Evolutionary conservation across 106 monocot genomes (phyloP).

Genomic region (Dendrobium officinale): DNA sequence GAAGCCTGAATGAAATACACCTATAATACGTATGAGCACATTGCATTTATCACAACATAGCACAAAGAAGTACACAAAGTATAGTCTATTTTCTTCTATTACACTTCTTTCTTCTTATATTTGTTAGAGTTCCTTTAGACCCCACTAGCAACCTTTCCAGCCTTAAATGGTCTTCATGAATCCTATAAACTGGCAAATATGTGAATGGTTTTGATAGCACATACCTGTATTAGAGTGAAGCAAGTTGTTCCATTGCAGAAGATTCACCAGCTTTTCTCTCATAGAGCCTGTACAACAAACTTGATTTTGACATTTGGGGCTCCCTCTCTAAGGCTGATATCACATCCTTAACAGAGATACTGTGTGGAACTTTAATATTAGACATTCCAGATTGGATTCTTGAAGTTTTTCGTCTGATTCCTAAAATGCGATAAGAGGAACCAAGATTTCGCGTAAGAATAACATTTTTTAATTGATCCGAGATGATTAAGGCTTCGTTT

Average conservation of each 20-base stretch:
- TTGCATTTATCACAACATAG: too few species aligned
- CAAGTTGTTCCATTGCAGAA: slow-evolving; percentile 13
- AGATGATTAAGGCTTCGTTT: neutral
- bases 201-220: too few species aligned
- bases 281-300: slow-evolving; percentile 51
- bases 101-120: too few species aligned
- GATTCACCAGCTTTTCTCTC: slow-evolving; percentile 25
- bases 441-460: neutral
- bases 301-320: slow-evolving; percentile 65
- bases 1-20: too few species aligned
- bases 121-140: too few species aligned
- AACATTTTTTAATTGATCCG: too few species aligned
- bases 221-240: neutral
- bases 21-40: too few species aligned
- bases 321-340: slow-evolving; percentile 73
- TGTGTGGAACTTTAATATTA: slow-evolving; percentile 29
- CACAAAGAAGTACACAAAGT: too few species aligned
- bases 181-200: too few species aligned
- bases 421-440: slow-evolving; percentile 12
- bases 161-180: too few species aligned
- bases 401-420: slow-evolving; percentile 27
- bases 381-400: slow-evolving; percentile 14
- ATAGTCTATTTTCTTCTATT: too few species aligned
- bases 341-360: slow-evolving; percentile 62
- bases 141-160: too few species aligned